A percentile compares a stretch with the other conserved stretches of the same genome.
Evolutionary conservation across 108 stramenopile species (phyloP).

Genomic region (Cyclostephanos tholiformis): DNA sequence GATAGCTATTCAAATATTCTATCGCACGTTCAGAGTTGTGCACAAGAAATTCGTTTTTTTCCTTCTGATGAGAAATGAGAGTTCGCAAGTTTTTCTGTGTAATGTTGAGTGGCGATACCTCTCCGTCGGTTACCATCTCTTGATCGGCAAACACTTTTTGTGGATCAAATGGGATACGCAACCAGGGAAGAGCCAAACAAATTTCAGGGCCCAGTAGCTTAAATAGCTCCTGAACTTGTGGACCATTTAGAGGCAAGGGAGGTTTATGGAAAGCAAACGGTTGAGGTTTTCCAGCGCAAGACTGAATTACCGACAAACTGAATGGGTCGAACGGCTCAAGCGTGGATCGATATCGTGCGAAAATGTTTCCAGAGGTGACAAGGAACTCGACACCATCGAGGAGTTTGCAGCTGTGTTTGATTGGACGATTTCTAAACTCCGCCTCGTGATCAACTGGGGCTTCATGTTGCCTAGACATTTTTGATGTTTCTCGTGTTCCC

Average conservation of each 20-base stretch:
- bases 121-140: background rate
- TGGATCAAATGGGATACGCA: slow-evolving; percentile 32
- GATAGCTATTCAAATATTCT: slow-evolving; percentile 38
- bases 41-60: background rate
- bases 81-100: background rate
- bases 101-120: background rate
- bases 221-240: slow-evolving; percentile 33
- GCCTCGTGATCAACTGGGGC: background rate
- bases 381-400: slow-evolving; percentile 41
- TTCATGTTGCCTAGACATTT: background rate
- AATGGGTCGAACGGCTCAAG: slow-evolving; percentile 40
- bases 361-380: slow-evolving; percentile 41
- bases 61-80: slow-evolving; percentile 21
- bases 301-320: slow-evolving; percentile 1
- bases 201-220: slow-evolving; percentile 43
- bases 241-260: slow-evolving; percentile 27
- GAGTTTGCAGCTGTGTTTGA: slow-evolving; percentile 9
- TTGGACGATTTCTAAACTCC: background rate
- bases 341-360: slow-evolving; percentile 40
- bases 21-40: slow-evolving; percentile 25
- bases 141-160: slow-evolving; percentile 14
- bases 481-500: slow-evolving; percentile 4
- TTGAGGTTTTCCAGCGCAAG: background rate
- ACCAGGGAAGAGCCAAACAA: slow-evolving; percentile 45
- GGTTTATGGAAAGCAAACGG: slow-evolving; percentile 6